Conservation (phyloP, 31 red algal species). For the Pterothamnion heteromorphum region DNA sequence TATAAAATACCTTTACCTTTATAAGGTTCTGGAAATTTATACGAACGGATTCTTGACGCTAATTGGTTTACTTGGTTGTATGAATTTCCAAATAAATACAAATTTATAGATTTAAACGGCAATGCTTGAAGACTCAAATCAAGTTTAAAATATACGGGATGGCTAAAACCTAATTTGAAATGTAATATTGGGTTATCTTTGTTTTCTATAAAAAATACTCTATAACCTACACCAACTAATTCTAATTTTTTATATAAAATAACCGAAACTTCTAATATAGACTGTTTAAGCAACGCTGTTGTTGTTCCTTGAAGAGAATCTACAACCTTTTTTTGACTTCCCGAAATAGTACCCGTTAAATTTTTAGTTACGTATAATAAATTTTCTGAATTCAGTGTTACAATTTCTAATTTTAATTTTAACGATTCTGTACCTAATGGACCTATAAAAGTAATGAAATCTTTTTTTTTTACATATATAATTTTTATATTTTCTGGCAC, state of each 20-base stretch:
- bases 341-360: not conserved
- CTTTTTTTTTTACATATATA: not conserved
- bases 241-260: not conserved
- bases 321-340: not conserved
- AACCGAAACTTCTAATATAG: not conserved
- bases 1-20: slow-evolving; percentile 84
- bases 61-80: slow-evolving; percentile 50
- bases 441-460: not conserved
- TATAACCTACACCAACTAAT: slow-evolving; percentile 16
- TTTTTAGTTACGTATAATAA: not conserved
- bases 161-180: slow-evolving; percentile 16
- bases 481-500: not conserved
- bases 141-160: not conserved
- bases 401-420: slow-evolving; percentile 3
- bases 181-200: not conserved
- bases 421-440: not conserved
- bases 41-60: slow-evolving; percentile 63
- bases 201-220: not conserved
- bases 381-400: not conserved
- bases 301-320: not conserved
- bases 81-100: not conserved
- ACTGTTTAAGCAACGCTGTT: not conserved
- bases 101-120: not conserved
- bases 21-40: slow-evolving; percentile 70
- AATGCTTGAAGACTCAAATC: not conserved